Conservation (phyloP, 306 rosid species). For the Potentilla sterilis region DNA sequence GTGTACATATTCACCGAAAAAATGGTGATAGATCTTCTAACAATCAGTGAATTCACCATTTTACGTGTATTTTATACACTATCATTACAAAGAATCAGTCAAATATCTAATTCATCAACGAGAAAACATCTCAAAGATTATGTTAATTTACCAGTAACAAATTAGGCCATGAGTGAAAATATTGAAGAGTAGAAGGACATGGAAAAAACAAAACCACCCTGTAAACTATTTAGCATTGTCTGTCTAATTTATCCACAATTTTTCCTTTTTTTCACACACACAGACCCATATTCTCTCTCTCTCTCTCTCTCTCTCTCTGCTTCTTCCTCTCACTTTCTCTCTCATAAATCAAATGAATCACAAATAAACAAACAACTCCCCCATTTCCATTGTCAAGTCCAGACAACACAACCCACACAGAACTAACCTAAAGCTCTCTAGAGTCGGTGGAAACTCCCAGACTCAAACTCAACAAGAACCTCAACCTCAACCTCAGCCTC, state of each 20-base stretch:
- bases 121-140: not conserved
- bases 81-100: not conserved
- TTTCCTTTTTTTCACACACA: not conserved
- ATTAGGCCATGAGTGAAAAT: not conserved
- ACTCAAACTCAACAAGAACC: constrained; percentile 3
- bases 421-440: not conserved
- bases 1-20: no score
- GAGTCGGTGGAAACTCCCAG: constrained; percentile 38
- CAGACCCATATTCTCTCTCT: no score
- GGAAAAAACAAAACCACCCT: not conserved
- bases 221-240: not conserved
- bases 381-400: constrained; percentile 38
- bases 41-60: not conserved
- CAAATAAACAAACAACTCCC: constrained; percentile 23
- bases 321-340: not conserved
- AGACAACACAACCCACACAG: constrained; percentile 18
- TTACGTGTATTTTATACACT: not conserved
- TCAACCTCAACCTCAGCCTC: constrained; percentile 7
- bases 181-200: not conserved
- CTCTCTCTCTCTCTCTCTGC: constrained; percentile 3
- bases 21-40: no score
- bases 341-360: constrained; percentile 29
- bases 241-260: constrained; percentile 3
- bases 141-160: no score
- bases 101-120: not conserved